These are phyloP conservation scores for Aspergillus sp. DNA, from an alignment of 2,329 filamentous ascomycete species.

Conservation along the genomic window DNA sequence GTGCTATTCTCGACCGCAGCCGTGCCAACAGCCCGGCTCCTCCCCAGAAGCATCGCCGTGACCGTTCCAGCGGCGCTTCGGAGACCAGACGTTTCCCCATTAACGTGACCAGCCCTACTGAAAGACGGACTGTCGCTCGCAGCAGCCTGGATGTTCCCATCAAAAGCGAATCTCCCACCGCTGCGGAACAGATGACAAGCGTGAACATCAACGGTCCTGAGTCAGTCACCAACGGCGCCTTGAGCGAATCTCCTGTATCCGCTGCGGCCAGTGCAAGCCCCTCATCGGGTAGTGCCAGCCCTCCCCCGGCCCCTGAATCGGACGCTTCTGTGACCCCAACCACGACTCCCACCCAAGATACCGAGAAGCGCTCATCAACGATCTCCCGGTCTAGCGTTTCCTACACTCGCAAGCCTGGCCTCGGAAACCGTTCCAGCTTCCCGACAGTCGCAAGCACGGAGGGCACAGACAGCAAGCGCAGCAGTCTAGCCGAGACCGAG, in stretches of 20 bases:
- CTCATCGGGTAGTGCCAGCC: slow-evolving; percentile 30
- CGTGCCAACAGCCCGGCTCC: slow-evolving; percentile 70
- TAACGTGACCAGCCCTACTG: slow-evolving; percentile 63
- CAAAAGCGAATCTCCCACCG: slow-evolving; percentile 50
- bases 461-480: slow-evolving; percentile 35
- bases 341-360: slow-evolving; percentile 29
- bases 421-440: slow-evolving; percentile 45
- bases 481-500: slow-evolving; percentile 41
- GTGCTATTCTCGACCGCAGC: slow-evolving; percentile 71
- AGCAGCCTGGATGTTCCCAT: slow-evolving; percentile 81
- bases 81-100: slow-evolving; percentile 88
- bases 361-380: slow-evolving; percentile 65
- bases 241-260: slow-evolving; percentile 34
- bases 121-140: slow-evolving; percentile 54
- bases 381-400: slow-evolving; percentile 56
- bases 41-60: slow-evolving; percentile 66
- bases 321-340: slow-evolving; percentile 40
- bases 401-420: slow-evolving; percentile 52
- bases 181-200: slow-evolving; percentile 33
- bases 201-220: slow-evolving; percentile 31
- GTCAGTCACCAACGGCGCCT: slow-evolving; percentile 46
- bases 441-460: slow-evolving; percentile 25
- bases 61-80: slow-evolving; percentile 69
- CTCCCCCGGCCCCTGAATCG: slow-evolving; percentile 32
- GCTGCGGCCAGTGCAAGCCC: slow-evolving; percentile 24